Conservation (phyloP, 768 basidiomycete genomes). For the Leucosporidium scottii region DNA sequence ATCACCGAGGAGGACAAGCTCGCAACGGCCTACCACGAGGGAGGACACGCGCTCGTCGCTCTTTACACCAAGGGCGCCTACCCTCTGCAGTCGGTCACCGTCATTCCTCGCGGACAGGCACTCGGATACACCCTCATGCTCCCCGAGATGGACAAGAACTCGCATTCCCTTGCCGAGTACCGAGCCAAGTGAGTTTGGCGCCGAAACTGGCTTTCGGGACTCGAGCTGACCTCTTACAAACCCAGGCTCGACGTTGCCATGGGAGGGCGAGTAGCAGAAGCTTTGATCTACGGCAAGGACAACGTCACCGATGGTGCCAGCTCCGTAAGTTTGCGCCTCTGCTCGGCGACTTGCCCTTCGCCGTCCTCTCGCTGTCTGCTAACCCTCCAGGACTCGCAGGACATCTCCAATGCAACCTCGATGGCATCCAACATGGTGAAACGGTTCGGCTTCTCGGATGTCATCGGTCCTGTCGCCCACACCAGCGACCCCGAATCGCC, state of each 20-base stretch:
- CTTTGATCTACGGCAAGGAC: conserved; percentile 42
- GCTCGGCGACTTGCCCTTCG: too few relatives aligned
- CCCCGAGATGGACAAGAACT: conserved; percentile 44
- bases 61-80: conserved; percentile 90
- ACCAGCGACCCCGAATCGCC: conserved; percentile 63
- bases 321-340: conserved; percentile 42
- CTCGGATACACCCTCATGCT: conserved; percentile 57
- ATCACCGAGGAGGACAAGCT: conserved; percentile 79
- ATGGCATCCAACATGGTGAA: conserved; percentile 80
- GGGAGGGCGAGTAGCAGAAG: conserved; percentile 93
- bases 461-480: conserved; percentile 64
- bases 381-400: conserved; percentile 53
- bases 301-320: conserved; percentile 80
- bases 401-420: conserved; percentile 69
- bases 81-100: conserved; percentile 80
- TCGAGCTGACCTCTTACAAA: conserved; percentile 38
- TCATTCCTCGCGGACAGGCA: conserved; percentile 90
- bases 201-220: background rate
- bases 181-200: conserved; percentile 35
- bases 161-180: conserved; percentile 42
- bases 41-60: conserved; percentile 53
- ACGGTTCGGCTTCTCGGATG: conserved; percentile 50
- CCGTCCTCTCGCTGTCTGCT: background rate
- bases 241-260: conserved; percentile 84
- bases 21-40: conserved; percentile 91